A percentile compares a stretch with the other conserved stretches of the same genome.
These are phyloP conservation scores for Nakazawaea wickerhamii DNA, from an alignment of 805 yeast genomes.

Conservation along the genomic window DNA sequence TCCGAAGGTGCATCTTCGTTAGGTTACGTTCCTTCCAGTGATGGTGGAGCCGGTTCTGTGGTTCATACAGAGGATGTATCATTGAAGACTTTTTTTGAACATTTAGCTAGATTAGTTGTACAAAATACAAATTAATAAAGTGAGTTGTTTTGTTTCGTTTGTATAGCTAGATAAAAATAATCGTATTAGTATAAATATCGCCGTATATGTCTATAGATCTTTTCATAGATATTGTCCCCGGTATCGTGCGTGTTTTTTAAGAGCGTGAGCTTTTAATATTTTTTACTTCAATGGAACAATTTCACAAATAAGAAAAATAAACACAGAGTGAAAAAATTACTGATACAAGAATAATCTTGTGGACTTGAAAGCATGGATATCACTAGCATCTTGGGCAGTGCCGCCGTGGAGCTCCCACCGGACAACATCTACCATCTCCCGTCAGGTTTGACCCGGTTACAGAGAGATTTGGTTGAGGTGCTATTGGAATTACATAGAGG, in stretches of 20 bases:
- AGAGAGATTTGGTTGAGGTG: conserved; percentile 37
- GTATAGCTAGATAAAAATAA: neutral
- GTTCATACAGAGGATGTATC: conserved; percentile 96
- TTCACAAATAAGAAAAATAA: neutral
- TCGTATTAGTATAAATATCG: neutral
- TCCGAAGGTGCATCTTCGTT: conserved; percentile 43
- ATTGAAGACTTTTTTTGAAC: conserved; percentile 91
- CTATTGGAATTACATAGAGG: conserved; percentile 36
- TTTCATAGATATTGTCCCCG: too few species aligned
- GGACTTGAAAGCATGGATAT: conserved; percentile 3
- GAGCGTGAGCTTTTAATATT: too few species aligned
- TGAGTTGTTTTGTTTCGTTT: neutral
- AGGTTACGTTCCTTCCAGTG: conserved; percentile 36
- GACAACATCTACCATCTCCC: conserved; percentile 29
- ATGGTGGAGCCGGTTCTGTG: conserved; percentile 51
- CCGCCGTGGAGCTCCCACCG: neutral
- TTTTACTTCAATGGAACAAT: neutral
- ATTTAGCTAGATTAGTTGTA: conserved; percentile 88
- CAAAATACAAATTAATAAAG: conserved; percentile 21
- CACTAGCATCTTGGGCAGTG: conserved; percentile 5
- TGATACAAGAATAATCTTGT: neutral
- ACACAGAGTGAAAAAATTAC: neutral
- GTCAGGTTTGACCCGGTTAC: conserved; percentile 37
- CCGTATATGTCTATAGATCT: too few species aligned
- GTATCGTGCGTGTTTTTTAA: too few species aligned